Evolutionary conservation across 2,329 filamentous ascomycete genomes (phyloP).

Genomic region (Anthostomella pinea): DNA sequence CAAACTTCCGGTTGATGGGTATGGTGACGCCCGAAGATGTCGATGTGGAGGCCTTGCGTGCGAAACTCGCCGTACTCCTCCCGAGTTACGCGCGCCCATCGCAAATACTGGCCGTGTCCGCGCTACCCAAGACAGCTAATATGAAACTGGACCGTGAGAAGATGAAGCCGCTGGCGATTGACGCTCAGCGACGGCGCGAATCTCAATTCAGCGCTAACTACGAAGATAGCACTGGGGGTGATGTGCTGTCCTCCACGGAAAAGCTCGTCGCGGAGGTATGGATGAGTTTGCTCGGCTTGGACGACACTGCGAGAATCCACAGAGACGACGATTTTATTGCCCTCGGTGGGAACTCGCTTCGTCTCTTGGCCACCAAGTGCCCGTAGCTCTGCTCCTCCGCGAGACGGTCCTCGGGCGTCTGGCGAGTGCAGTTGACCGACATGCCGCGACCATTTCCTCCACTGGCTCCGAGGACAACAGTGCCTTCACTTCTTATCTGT

Average conservation of each 20-base stretch:
- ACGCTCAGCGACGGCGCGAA: no score
- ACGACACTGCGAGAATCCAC: neutral
- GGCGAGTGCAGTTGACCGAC: slow-evolving; percentile 1
- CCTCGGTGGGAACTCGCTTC: slow-evolving; percentile 7
- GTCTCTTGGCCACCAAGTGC: slow-evolving; percentile 2
- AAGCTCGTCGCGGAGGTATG: neutral
- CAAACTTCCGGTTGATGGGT: neutral
- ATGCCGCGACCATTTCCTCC: neutral
- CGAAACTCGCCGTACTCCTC: neutral
- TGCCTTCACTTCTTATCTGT: neutral
- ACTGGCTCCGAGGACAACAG: neutral
- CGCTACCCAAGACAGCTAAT: slow-evolving; percentile 3
- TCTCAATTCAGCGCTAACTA: no score
- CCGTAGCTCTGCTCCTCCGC: slow-evolving; percentile 6
- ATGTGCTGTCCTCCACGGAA: slow-evolving; percentile 2
- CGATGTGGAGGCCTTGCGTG: neutral
- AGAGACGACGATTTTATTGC: slow-evolving; percentile 6
- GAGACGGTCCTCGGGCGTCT: slow-evolving; percentile 2
- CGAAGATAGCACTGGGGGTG: neutral
- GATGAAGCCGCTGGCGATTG: neutral
- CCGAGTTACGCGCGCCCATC: slow-evolving; percentile 5
- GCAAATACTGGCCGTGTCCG: neutral
- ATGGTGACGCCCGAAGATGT: slow-evolving; percentile 2
- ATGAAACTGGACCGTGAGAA: slow-evolving; percentile 2
- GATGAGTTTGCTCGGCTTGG: slow-evolving; percentile 1